Evolutionary conservation across 305 asterid genomes (phyloP).

Genomic region (Solanum chacoense): DNA sequence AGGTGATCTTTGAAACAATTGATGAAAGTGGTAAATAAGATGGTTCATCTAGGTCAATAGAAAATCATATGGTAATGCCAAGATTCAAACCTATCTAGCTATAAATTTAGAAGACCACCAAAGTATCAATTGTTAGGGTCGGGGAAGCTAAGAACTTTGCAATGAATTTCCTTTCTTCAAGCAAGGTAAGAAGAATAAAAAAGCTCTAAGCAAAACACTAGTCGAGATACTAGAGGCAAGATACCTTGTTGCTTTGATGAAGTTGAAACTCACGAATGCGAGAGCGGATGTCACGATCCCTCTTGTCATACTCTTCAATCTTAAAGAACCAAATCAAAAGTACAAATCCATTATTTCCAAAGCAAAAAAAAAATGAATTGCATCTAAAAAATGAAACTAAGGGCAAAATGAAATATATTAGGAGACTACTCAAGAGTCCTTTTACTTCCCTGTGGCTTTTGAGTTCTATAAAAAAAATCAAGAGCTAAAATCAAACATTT

Average conservation of each 20-base stretch:
- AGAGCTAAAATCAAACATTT: background rate
- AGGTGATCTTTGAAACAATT: background rate
- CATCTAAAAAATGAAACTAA: background rate
- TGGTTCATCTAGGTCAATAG: background rate
- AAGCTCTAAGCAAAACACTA: background rate
- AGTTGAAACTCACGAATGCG: slow-evolving; percentile 50
- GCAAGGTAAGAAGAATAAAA: background rate
- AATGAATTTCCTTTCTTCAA: background rate
- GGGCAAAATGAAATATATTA: background rate
- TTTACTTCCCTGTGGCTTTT: background rate
- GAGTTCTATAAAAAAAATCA: background rate
- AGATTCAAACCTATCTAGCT: background rate
- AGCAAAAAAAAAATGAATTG: background rate
- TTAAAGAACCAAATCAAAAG: slow-evolving; percentile 12
- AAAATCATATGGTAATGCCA: background rate
- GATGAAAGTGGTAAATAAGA: slow-evolving; percentile 1
- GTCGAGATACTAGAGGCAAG: background rate
- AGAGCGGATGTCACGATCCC: slow-evolving; percentile 24
- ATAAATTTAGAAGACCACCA: background rate
- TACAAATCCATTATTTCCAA: background rate
- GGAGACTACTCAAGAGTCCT: background rate
- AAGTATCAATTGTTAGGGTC: background rate
- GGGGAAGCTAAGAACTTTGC: background rate
- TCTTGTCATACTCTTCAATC: slow-evolving; percentile 47
- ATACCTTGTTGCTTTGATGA: slow-evolving; percentile 65